Base-by-base conservation (phyloP, 2,329 filamentous ascomycete genomes). In the Phialocephala subalpina region DNA sequence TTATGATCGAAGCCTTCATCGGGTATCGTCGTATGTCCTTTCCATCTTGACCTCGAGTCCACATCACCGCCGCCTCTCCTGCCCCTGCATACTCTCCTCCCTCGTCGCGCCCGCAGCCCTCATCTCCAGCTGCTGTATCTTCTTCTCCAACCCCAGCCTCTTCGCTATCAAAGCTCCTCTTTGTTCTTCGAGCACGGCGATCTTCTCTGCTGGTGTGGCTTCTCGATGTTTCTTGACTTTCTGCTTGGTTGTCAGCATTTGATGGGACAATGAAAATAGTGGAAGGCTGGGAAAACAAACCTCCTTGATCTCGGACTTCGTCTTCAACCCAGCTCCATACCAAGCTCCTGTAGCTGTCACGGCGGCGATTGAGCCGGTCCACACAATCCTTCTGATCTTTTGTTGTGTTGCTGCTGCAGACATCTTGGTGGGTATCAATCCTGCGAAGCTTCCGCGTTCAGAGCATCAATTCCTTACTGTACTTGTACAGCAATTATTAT, bases 261-360 rank as follows among this genome's bases (percentile, higher is more conserved):
- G 25, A 16, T 53, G 8, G 11, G n/a, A 20, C 45, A 49, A 22
- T 8, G n/a, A 14, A 20, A 6, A 9, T 18, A 18, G 18, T 9
- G 25, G 25, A 29, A 29, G 25, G 25, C 3, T 6, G 14, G 22
- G 5, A 53, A 2, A 3, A 9, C 76, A 52, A 77, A 88, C 87
- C 80, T 87, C 76, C 62, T 81, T 80, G 42, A 79, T 75, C 58
- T 89, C 83, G 68, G 82, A 79, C 36, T 82, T 77, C 3, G 81
- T 83, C 74, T 88, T 89, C 66, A 90, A 69, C 7, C 83, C 82
- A 22, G 88, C 87, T 27, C 88, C 88, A 71, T 88, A 89, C 67
- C 85, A 81, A 5, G 86, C 82, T 60, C 87, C 87, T 1, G 82
- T 82, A 7, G 84, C 83, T 1, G 86, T 88, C 56, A 88, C 82